Percentiles rank a stretch among this genome's conserved stretches.
These are phyloP conservation scores for Amylostereum areolatum DNA, from an alignment of 1,284 basidiomycete genomes.

Conservation along the genomic window DNA sequence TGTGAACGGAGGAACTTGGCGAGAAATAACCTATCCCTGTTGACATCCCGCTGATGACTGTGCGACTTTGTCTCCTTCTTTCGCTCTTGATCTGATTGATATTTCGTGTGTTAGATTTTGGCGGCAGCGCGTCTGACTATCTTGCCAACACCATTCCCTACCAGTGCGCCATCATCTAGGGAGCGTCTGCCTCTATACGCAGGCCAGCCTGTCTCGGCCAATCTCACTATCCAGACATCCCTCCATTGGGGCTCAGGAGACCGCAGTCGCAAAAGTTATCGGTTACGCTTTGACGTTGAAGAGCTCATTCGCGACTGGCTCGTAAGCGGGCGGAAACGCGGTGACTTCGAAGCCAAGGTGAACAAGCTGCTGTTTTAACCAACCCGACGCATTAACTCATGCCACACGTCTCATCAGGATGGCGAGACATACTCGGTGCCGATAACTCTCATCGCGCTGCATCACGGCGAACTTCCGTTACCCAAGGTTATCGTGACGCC, in stretches of 20 bases:
- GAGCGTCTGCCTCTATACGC: slow-evolving; percentile 53
- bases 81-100: neutral
- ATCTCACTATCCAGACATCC: slow-evolving; percentile 58
- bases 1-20: slow-evolving; percentile 44
- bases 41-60: slow-evolving; percentile 76
- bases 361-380: neutral
- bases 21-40: slow-evolving; percentile 73
- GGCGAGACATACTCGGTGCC: slow-evolving; percentile 47
- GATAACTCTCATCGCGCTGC: slow-evolving; percentile 72
- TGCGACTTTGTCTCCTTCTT: slow-evolving; percentile 28
- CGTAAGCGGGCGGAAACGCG: slow-evolving; percentile 73
- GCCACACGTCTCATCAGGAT: slow-evolving; percentile 37
- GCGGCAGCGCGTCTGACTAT: slow-evolving; percentile 61
- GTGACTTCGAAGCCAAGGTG: slow-evolving; percentile 68
- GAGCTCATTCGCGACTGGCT: slow-evolving; percentile 77
- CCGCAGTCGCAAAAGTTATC: slow-evolving; percentile 38
- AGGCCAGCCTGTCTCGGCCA: slow-evolving; percentile 69
- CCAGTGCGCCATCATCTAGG: slow-evolving; percentile 14
- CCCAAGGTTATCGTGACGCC: slow-evolving; percentile 65
- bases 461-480: slow-evolving; percentile 67
- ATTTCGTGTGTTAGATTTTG: slow-evolving; percentile 46
- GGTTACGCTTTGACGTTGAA: slow-evolving; percentile 71
- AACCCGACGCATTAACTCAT: slow-evolving; percentile 2
- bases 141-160: slow-evolving; percentile 26
- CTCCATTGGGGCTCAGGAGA: slow-evolving; percentile 65